Percentiles rank a stretch among this genome's conserved stretches.
Conservation (phyloP, 2,329 filamentous ascomycete species). For the Clathrospora elynae region DNA sequence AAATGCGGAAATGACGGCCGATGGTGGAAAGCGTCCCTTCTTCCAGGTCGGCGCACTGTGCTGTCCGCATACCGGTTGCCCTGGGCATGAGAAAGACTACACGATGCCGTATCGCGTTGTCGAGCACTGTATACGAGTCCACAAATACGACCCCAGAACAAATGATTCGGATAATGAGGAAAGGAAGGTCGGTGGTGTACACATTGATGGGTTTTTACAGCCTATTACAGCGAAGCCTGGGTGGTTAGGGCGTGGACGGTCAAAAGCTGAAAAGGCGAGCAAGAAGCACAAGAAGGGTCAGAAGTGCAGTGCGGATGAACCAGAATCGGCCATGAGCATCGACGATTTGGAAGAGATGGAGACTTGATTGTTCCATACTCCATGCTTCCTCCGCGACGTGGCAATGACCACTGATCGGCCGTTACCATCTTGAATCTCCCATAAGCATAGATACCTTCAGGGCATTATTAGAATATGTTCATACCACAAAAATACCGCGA, state of each 20-base stretch:
- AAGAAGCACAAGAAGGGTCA: constrained; percentile 22
- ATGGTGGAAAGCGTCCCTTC: no score
- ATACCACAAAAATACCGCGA: no score
- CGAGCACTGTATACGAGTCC: constrained; percentile 55
- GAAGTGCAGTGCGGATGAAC: background rate
- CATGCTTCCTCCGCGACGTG: no score
- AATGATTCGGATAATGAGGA: constrained; percentile 55
- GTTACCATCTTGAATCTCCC: no score
- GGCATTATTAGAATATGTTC: no score
- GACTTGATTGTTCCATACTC: no score
- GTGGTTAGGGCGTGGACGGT: constrained; percentile 33
- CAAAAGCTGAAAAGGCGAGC: constrained; percentile 22
- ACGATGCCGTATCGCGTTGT: constrained; percentile 36
- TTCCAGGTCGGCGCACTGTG: constrained; percentile 35
- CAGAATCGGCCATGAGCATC: constrained; percentile 2
- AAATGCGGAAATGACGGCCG: constrained; percentile 56
- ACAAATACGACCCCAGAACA: constrained; percentile 50
- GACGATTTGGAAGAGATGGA: background rate
- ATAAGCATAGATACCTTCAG: no score
- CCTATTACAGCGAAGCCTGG: constrained; percentile 52
- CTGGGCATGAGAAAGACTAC: constrained; percentile 34
- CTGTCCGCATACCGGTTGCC: constrained; percentile 45
- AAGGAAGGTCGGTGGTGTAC: constrained; percentile 63
- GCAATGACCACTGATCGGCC: no score
- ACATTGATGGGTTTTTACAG: constrained; percentile 70